Evolutionary conservation across 441 rosid genomes (phyloP).

Genomic region (Brassica balearica): DNA sequence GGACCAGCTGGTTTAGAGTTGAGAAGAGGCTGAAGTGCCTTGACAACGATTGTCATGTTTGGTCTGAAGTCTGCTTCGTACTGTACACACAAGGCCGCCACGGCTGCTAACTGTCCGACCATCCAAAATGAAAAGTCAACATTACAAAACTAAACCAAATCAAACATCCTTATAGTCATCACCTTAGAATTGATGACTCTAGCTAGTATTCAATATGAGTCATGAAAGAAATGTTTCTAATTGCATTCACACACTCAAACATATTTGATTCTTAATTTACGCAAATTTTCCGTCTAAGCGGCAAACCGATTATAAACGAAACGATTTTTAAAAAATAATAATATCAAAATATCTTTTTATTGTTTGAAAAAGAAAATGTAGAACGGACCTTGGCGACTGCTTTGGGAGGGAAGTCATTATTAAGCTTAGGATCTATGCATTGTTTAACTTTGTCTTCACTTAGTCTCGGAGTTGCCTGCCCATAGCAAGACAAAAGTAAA

Average conservation of each 20-base stretch:
- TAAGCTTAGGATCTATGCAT: slow-evolving; percentile 91
- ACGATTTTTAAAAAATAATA: no score
- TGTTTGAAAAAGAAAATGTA: neutral
- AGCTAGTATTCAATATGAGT: neutral
- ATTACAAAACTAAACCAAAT: slow-evolving; percentile 28
- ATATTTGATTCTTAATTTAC: neutral
- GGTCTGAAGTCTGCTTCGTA: slow-evolving; percentile 97
- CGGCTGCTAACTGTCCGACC: slow-evolving; percentile 81
- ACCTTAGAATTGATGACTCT: neutral
- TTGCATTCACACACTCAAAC: neutral
- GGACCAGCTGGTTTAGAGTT: slow-evolving; percentile 83
- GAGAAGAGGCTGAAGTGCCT: slow-evolving; percentile 95
- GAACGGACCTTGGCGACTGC: slow-evolving; percentile 87
- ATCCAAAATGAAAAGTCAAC: slow-evolving; percentile 11
- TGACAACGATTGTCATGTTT: slow-evolving; percentile 95
- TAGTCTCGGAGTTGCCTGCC: slow-evolving; percentile 91
- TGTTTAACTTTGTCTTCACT: slow-evolving; percentile 98
- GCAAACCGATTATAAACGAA: no score
- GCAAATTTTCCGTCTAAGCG: no score
- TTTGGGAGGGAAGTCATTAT: slow-evolving; percentile 87
- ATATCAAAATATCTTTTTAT: no score
- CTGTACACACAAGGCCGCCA: slow-evolving; percentile 95
- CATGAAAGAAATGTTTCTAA: neutral
- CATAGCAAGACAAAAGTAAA: slow-evolving; percentile 2
- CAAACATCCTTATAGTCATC: neutral